Conservation (phyloP, 768 basidiomycete species). For the Mycena capillaripes region DNA sequence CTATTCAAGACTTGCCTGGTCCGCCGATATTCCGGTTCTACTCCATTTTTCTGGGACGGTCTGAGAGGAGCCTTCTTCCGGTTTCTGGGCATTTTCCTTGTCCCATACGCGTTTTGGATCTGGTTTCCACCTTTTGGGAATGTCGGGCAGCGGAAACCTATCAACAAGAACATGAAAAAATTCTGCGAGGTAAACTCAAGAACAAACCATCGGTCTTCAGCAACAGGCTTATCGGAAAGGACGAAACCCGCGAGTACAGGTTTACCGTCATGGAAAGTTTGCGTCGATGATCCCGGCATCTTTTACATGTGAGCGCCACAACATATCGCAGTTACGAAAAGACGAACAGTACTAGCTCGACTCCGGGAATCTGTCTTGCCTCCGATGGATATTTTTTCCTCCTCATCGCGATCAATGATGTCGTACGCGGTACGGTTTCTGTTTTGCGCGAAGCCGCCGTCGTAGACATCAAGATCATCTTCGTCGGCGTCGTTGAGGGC, state of each 20-base stretch:
- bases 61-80: conserved; percentile 34
- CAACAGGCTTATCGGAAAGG: conserved; percentile 74
- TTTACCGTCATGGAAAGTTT: conserved; percentile 81
- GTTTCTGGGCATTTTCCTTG: conserved; percentile 60
- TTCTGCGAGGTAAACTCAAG: not conserved
- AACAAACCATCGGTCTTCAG: conserved; percentile 78
- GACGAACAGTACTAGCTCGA: conserved; percentile 48
- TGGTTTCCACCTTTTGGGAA: conserved; percentile 89
- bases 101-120: conserved; percentile 85
- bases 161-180: conserved; percentile 4
- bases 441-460: conserved; percentile 53
- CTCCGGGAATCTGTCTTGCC: conserved; percentile 40
- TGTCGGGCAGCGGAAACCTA: conserved; percentile 88
- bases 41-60: conserved; percentile 61
- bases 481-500: conserved; percentile 95
- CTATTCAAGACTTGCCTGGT: conserved; percentile 67
- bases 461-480: conserved; percentile 91
- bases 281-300: conserved; percentile 47
- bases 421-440: conserved; percentile 77
- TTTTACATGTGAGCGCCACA: conserved; percentile 47
- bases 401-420: conserved; percentile 72
- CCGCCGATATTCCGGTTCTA: conserved; percentile 69
- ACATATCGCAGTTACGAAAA: not conserved
- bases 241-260: conserved; percentile 83
- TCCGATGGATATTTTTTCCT: conserved; percentile 65